phyloP scores from a whole-genome alignment of 2,329 filamentous ascomycete species.

The Beauveria asiatica region DNA sequence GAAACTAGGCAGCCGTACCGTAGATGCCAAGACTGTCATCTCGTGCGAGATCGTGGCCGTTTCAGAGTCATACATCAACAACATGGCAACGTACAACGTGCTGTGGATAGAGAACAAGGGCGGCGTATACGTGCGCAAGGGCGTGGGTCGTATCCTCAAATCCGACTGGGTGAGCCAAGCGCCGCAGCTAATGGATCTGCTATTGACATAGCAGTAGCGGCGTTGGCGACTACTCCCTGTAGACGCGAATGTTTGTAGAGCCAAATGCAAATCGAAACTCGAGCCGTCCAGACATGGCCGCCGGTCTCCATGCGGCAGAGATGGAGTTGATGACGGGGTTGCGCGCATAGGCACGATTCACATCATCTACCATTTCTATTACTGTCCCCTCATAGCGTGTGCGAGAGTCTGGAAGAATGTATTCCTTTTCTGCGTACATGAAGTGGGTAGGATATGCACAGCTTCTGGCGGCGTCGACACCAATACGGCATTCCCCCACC shows the following conservation, averaged over 20 bases:
- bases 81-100: slow-evolving; percentile 6
- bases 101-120: slow-evolving; percentile 4
- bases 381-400: slow-evolving; percentile 1
- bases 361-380: not conserved
- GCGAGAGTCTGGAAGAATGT: not conserved
- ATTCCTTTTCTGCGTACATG: slow-evolving; percentile 1
- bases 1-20: not conserved
- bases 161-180: slow-evolving; percentile 3
- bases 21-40: slow-evolving; percentile 7
- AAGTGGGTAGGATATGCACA: not conserved
- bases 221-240: not conserved
- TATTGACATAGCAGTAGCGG: not conserved
- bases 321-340: not conserved
- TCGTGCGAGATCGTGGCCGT: slow-evolving; percentile 2
- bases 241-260: not conserved
- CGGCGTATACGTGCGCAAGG: slow-evolving; percentile 2
- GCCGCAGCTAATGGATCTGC: not conserved
- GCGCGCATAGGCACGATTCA: not conserved
- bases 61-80: slow-evolving; percentile 1
- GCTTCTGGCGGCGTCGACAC: not conserved
- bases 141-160: slow-evolving; percentile 7
- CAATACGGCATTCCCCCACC: not conserved
- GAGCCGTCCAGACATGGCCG: not conserved
- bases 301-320: not conserved
- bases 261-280: slow-evolving; percentile 7